phyloP scores from a whole-genome alignment of 2,329 filamentous ascomycete species.

The Mycogone perniciosa region DNA sequence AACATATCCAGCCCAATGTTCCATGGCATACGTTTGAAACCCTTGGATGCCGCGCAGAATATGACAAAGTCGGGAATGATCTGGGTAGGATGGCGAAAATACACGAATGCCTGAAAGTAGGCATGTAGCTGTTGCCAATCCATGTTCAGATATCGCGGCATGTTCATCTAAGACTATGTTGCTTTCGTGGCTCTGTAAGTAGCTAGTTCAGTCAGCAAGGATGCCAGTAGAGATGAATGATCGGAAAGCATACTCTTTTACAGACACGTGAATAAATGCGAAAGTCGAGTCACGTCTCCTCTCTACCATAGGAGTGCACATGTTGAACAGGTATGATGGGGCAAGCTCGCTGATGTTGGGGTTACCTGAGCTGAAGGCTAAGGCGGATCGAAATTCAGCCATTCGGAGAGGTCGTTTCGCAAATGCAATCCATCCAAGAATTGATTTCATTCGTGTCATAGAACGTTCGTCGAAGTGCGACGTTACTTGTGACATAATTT shows the following conservation, averaged over 20 bases:
- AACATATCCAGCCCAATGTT: slow-evolving; percentile 11
- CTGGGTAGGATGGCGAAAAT: neutral
- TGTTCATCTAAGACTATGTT: neutral
- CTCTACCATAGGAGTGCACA: slow-evolving; percentile 20
- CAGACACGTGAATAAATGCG: slow-evolving; percentile 23
- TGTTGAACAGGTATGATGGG: slow-evolving; percentile 20
- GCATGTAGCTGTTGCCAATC: slow-evolving; percentile 1
- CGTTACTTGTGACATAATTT: slow-evolving; percentile 22
- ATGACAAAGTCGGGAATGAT: neutral
- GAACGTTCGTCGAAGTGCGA: slow-evolving; percentile 22
- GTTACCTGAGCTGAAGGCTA: slow-evolving; percentile 21
- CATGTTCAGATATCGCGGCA: slow-evolving; percentile 1
- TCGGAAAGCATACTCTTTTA: slow-evolving; percentile 19
- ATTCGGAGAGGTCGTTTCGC: slow-evolving; percentile 28
- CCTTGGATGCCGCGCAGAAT: slow-evolving; percentile 4
- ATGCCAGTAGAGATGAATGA: too few relatives aligned
- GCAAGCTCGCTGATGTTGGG: slow-evolving; percentile 9
- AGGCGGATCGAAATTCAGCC: slow-evolving; percentile 28
- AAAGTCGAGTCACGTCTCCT: slow-evolving; percentile 19
- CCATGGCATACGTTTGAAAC: slow-evolving; percentile 12
- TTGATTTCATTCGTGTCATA: slow-evolving; percentile 20
- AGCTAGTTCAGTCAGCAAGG: neutral
- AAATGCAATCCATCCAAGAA: slow-evolving; percentile 33
- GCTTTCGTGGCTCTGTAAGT: slow-evolving; percentile 6
- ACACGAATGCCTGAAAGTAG: slow-evolving; percentile 1